Conservation (phyloP, 2,329 filamentous ascomycete genomes). For the Didymella pinodella region DNA sequence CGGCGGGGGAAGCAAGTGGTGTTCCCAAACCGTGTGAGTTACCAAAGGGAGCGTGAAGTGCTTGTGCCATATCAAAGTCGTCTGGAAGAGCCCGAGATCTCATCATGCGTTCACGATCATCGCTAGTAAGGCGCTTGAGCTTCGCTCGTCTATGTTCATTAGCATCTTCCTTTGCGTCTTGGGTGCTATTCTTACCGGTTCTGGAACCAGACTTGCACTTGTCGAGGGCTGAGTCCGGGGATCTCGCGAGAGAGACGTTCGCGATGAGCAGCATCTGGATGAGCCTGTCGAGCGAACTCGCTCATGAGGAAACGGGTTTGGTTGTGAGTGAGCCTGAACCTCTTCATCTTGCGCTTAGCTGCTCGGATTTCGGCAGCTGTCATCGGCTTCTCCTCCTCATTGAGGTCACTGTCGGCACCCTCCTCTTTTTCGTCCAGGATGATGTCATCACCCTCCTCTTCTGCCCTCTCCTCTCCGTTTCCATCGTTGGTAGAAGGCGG, state of each 20-base stretch:
- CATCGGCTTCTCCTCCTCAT: conserved; percentile 51
- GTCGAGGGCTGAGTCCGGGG: conserved; percentile 85
- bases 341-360: conserved; percentile 70
- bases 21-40: conserved; percentile 56
- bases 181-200: conserved; percentile 73
- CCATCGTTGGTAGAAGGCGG: conserved; percentile 53
- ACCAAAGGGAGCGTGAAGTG: conserved; percentile 64
- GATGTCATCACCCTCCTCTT: conserved; percentile 50
- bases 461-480: conserved; percentile 47
- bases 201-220: conserved; percentile 99
- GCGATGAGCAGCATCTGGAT: conserved; percentile 89
- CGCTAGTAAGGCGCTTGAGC: conserved; percentile 66
- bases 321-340: conserved; percentile 89
- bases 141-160: conserved; percentile 62
- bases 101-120: conserved; percentile 68
- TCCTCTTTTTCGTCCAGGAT: conserved; percentile 53
- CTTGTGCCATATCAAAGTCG: conserved; percentile 67
- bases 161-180: conserved; percentile 17
- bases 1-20: conserved; percentile 57
- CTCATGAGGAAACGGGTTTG: conserved; percentile 98
- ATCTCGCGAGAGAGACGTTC: conserved; percentile 89
- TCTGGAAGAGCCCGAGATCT: conserved; percentile 67
- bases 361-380: conserved; percentile 59
- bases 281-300: conserved; percentile 93
- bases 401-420: conserved; percentile 35